phyloP scores from a whole-genome alignment of 192 early-diverging fungal species.

The Coemansia sp. region DNA sequence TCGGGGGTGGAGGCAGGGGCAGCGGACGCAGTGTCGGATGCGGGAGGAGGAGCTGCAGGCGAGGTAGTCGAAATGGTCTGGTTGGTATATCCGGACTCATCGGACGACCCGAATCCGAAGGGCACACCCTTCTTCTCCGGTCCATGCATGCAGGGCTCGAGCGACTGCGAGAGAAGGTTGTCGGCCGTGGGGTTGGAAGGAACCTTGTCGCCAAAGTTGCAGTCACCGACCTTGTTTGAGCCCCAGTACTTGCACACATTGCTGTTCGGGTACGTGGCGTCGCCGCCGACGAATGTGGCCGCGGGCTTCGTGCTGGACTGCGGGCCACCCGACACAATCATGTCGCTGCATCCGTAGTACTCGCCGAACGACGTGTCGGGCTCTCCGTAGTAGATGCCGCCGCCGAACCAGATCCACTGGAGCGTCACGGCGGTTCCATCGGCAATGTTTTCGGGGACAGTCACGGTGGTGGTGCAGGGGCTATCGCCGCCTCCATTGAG shows the following conservation, averaged over 20 bases:
- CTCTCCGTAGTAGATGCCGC: slow-evolving; percentile 61
- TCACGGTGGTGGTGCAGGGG: slow-evolving; percentile 56
- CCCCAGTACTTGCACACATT: slow-evolving; percentile 67
- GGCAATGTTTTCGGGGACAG: slow-evolving; percentile 54
- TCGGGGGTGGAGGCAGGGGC: slow-evolving; percentile 4
- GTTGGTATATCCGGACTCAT: slow-evolving; percentile 12
- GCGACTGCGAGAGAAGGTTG: slow-evolving; percentile 58
- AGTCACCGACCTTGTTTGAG: slow-evolving; percentile 60
- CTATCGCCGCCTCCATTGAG: slow-evolving; percentile 58
- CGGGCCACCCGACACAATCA: slow-evolving; percentile 56
- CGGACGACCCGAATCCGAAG: slow-evolving; percentile 46
- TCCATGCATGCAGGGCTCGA: slow-evolving; percentile 59
- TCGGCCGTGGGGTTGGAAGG: slow-evolving; percentile 47
- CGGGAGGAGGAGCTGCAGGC: slow-evolving; percentile 14
- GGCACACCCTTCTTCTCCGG: slow-evolving; percentile 47
- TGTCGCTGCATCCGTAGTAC: slow-evolving; percentile 61
- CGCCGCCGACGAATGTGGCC: slow-evolving; percentile 55
- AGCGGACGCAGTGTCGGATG: background rate
- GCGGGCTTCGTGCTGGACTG: slow-evolving; percentile 22
- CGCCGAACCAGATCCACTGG: slow-evolving; percentile 67
- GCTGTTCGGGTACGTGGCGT: slow-evolving; percentile 56
- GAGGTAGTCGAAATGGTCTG: slow-evolving; percentile 11
- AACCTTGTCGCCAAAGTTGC: slow-evolving; percentile 56
- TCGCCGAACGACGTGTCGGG: slow-evolving; percentile 60
- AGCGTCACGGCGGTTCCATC: slow-evolving; percentile 58